Percentiles rank a stretch among this genome's conserved stretches.
These are phyloP conservation scores for Talaromyces islandicus DNA, from an alignment of 2,329 filamentous ascomycete genomes.

Conservation along the genomic window DNA sequence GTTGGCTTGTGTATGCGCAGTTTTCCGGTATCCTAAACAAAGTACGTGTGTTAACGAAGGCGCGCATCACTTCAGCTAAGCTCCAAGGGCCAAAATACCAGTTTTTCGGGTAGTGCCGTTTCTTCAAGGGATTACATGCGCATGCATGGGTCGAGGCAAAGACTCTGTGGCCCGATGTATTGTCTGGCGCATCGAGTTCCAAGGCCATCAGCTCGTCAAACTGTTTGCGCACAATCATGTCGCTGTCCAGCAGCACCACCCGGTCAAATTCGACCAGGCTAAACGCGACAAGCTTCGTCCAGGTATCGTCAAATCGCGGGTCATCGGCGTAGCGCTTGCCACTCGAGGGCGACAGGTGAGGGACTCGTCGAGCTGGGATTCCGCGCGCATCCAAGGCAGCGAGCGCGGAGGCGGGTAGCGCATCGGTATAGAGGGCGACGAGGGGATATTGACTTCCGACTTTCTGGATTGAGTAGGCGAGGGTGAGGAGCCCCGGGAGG, in stretches of 20 bases:
- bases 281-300: slow-evolving; percentile 79
- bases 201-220: slow-evolving; percentile 91
- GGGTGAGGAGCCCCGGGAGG: slow-evolving; percentile 73
- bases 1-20: slow-evolving; percentile 57
- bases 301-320: slow-evolving; percentile 81
- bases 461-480: slow-evolving; percentile 68
- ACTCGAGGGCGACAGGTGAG: slow-evolving; percentile 63
- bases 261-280: slow-evolving; percentile 68
- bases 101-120: slow-evolving; percentile 68
- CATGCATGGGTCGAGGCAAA: slow-evolving; percentile 82
- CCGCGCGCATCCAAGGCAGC: slow-evolving; percentile 61
- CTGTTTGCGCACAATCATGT: slow-evolving; percentile 76
- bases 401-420: slow-evolving; percentile 63
- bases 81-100: slow-evolving; percentile 45
- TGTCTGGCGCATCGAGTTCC: slow-evolving; percentile 56
- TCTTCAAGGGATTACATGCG: slow-evolving; percentile 77
- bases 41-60: neutral
- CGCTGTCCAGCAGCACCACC: slow-evolving; percentile 77
- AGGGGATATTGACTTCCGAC: slow-evolving; percentile 68
- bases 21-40: slow-evolving; percentile 49
- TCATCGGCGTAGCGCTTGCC: slow-evolving; percentile 67
- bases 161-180: slow-evolving; percentile 54
- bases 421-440: slow-evolving; percentile 74
- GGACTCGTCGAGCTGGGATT: slow-evolving; percentile 64
- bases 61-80: no score